Evolutionary conservation across 1,284 basidiomycete genomes (phyloP).

Genomic region (Ganoderma sp.): DNA sequence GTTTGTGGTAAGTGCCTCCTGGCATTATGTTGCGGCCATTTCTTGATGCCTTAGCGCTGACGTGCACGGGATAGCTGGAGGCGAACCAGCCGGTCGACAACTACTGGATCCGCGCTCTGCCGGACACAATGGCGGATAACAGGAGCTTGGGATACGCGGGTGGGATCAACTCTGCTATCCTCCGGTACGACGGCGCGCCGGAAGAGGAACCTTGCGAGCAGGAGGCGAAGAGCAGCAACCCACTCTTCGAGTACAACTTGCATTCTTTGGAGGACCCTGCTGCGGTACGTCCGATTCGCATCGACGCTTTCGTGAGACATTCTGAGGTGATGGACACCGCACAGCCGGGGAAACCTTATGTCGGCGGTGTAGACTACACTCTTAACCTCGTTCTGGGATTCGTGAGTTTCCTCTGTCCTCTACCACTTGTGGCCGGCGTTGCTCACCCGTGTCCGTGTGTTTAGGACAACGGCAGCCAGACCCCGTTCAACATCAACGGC

Average conservation of each 20-base stretch:
- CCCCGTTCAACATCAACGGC: conserved; percentile 33
- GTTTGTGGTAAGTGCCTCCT: conserved; percentile 31
- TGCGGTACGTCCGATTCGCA: conserved; percentile 16
- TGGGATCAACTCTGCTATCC: conserved; percentile 56
- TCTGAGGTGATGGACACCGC: neutral
- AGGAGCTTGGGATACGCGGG: conserved; percentile 36
- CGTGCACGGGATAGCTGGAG: conserved; percentile 29
- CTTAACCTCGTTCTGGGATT: neutral
- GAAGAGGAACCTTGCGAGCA: conserved; percentile 44
- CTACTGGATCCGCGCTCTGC: conserved; percentile 52
- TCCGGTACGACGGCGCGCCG: conserved; percentile 56
- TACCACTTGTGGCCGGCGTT: too few relatives aligned
- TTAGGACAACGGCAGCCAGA: too few relatives aligned
- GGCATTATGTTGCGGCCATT: neutral
- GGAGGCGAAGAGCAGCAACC: conserved; percentile 34
- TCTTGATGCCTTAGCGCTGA: neutral
- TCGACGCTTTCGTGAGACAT: neutral
- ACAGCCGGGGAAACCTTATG: conserved; percentile 37
- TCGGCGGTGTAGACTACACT: neutral
- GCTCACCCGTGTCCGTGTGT: neutral
- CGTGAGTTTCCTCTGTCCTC: conserved; percentile 34
- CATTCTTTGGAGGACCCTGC: conserved; percentile 24
- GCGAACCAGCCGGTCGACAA: conserved; percentile 46
- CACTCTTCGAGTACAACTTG: conserved; percentile 41
- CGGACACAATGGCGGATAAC: conserved; percentile 36